Evolutionary conservation across 2,329 filamentous ascomycete species (phyloP), one percentile per base, ranked within the genome.

Genomic region (Fusarium udum): DNA sequence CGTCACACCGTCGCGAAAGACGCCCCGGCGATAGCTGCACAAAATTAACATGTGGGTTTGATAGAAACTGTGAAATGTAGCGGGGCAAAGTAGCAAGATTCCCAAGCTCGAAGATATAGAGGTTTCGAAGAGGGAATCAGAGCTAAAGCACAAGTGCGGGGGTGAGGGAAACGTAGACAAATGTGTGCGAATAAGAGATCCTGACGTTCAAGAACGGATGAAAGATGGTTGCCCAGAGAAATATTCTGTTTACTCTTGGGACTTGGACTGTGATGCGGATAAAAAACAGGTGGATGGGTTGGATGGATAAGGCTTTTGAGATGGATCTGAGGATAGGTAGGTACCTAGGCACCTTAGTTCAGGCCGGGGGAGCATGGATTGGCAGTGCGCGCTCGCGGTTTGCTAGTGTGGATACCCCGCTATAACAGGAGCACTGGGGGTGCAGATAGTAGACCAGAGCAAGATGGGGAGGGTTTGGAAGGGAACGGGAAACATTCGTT

Each of bases 11-110:
- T 86, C 84, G 85, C 84, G 84, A 85, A 82, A 84, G 85, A 84
- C 85, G 85, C 84, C 87, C 85, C 84, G 83, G 84, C 85, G 84
- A 84, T 84, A 83, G 82, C 84, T 85, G 82, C 79, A 81, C 81
- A 82, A 82, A 82, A 85, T 89, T 85, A 89, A 88, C 88, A 90
- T 90, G 85, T 88, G 86, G 77, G 75, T 85, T 84, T 71, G 72
- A 71, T 76, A 75, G 74, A 73, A 62, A 62, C 48, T 58, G 43
- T 65, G 75, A 69, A 67, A 65, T 74, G 67, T 69, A 52, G 69
- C 69, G 65, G 67, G 67, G 72, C 60, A 68, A 68, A 66, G 61
- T 46, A 61, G 72, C 70, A 71, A 68, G 61, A 72, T 58, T 53
- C 45, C 61, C 69, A 70, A 71, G 69, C 56, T 67, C 55, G 58